Evolutionary conservation across 768 basidiomycete species (phyloP).

Genomic region (Tylopilus plumbeoviolaceoides): DNA sequence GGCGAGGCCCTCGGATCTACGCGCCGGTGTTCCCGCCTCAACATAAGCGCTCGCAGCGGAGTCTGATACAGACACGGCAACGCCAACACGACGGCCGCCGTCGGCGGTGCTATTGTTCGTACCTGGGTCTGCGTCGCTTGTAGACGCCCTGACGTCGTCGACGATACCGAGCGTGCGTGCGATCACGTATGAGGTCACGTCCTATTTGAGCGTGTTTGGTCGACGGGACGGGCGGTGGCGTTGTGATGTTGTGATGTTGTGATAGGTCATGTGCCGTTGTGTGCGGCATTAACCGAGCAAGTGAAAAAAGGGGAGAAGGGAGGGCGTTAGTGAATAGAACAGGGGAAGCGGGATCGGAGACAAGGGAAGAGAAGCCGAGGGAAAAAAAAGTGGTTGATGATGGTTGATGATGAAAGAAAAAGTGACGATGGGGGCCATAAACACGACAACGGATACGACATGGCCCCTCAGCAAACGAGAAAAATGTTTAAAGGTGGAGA

Average conservation of each 20-base stretch:
- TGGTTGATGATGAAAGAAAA: neutral
- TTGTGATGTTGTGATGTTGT: neutral
- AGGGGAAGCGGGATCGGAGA: neutral
- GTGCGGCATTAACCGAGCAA: neutral
- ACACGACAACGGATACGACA: conserved; percentile 4
- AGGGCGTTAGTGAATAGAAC: conserved; percentile 8
- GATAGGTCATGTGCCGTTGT: neutral
- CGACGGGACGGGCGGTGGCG: conserved; percentile 1
- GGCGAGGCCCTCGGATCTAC: conserved; percentile 9
- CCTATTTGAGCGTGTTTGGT: conserved; percentile 38
- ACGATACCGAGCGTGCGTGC: conserved; percentile 78
- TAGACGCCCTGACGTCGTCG: conserved; percentile 71
- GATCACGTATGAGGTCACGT: conserved; percentile 77
- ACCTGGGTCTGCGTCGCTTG: conserved; percentile 42
- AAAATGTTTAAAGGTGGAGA: conserved; percentile 10
- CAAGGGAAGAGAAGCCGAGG: neutral
- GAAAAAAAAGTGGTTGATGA: neutral
- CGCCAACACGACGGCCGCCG: neutral
- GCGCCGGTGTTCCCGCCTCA: neutral
- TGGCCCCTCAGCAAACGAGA: neutral
- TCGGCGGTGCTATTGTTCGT: neutral
- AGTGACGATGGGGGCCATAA: neutral
- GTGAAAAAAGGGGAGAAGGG: neutral
- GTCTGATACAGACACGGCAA: neutral
- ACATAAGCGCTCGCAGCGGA: neutral